Evolutionary conservation across 2,329 filamentous ascomycete genomes (phyloP).

Genomic region (Raffaelea albimanens): DNA sequence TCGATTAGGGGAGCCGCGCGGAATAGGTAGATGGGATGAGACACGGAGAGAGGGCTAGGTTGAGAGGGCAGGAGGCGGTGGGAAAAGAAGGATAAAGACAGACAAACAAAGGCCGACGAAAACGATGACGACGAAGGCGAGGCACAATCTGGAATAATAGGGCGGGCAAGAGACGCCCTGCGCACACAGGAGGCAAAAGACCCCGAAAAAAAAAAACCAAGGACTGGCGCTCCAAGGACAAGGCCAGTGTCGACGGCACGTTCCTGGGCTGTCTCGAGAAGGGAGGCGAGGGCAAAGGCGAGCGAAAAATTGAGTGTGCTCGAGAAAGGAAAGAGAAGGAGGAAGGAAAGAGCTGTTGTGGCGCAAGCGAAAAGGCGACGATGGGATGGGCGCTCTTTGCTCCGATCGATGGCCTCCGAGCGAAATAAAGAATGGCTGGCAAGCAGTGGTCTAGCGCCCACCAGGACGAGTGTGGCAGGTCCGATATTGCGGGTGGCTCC

Average conservation of each 20-base stretch:
- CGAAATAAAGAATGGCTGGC: slow-evolving; percentile 2
- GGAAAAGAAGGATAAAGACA: neutral
- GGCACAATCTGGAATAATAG: neutral
- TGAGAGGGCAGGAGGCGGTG: too few relatives aligned
- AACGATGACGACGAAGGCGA: neutral
- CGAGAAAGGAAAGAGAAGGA: too few relatives aligned
- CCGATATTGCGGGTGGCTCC: too few relatives aligned
- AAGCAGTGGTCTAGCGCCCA: neutral
- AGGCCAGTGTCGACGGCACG: too few relatives aligned
- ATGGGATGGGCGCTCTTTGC: neutral
- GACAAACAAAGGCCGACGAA: too few relatives aligned
- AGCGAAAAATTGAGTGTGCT: too few relatives aligned
- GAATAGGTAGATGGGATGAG: neutral
- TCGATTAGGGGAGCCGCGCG: neutral
- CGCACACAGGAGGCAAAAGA: too few relatives aligned
- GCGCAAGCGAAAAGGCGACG: neutral
- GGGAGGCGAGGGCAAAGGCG: too few relatives aligned
- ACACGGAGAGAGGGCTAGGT: neutral
- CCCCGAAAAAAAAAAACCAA: neutral
- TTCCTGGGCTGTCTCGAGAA: too few relatives aligned
- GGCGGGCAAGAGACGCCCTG: neutral
- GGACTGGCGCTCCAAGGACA: neutral
- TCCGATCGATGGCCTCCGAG: neutral
- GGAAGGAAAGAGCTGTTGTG: too few relatives aligned
- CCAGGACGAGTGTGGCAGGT: too few relatives aligned